Evolutionary conservation across 257 asterid genomes (phyloP), one percentile per base, ranked within the genome.

Genomic region (Phtheirospermum japonicum): DNA sequence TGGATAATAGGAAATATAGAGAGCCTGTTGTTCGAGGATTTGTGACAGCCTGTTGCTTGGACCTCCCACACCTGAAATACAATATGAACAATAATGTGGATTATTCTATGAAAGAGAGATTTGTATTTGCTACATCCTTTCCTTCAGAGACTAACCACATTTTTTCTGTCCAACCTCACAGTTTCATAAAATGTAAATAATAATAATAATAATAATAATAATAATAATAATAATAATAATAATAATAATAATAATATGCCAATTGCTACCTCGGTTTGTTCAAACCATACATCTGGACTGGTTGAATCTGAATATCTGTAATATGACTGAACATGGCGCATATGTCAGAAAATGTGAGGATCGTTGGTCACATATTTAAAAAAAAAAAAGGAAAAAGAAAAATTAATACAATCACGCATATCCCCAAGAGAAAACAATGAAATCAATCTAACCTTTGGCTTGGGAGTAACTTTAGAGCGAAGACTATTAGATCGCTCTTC

Each of bases 201-300:
- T 2, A n/a, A n/a, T n/a, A n/a, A n/a, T n/a, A n/a, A n/a, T n/a
- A n/a, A n/a, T n/a, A n/a, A n/a, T n/a, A n/a, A n/a, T n/a, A n/a
- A n/a, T n/a, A n/a, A n/a, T n/a, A n/a, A n/a, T n/a, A n/a, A n/a
- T n/a, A n/a, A n/a, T n/a, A n/a, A n/a, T n/a, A n/a, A n/a, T n/a
- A n/a, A n/a, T n/a, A n/a, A n/a, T n/a, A n/a, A n/a, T n/a, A n/a
- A 42, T n/a, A 42, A 13, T 13, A n/a, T n/a, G n/a, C n/a, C n/a
- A 42, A n/a, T 57, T 61, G 68, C 61, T 86, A 93, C 99, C 97
- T 89, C 92, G n/a, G 85, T 76, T 28, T 96, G 89, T 73, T 93
- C 99, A 75, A 89, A 93, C 99, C 99, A 93, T 49, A 93, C 95
- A 82, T 93, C 99, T 51, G 99, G 99, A 67, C 74, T 77, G 65